phyloP scores from a whole-genome alignment of 768 basidiomycete genomes.

The Suillus sp. region DNA sequence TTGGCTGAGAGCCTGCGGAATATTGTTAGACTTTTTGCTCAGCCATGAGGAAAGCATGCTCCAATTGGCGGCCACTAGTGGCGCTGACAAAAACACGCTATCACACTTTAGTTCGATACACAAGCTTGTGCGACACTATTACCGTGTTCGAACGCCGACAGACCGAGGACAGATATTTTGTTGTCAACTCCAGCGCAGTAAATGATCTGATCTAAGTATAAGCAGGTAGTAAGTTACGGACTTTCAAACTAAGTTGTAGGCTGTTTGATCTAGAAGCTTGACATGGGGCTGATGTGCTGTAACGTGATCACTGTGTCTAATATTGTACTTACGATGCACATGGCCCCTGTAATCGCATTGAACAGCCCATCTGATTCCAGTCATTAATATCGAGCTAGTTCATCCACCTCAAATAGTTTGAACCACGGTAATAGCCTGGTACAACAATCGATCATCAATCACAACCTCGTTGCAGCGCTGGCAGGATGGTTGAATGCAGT shows the following conservation, averaged over 20 bases:
- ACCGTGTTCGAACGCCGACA: not conserved
- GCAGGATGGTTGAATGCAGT: not conserved
- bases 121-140: not conserved
- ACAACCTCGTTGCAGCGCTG: not conserved
- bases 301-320: not conserved
- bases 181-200: not conserved
- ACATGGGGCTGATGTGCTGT: not conserved
- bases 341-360: not conserved
- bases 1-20: slow-evolving; percentile 8
- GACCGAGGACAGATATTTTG: not conserved
- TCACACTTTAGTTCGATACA: not conserved
- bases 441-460: not conserved
- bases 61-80: not conserved
- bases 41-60: slow-evolving; percentile 34
- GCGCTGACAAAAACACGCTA: not conserved
- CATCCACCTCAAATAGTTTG: not conserved
- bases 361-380: not conserved
- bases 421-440: not conserved
- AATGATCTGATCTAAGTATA: not conserved
- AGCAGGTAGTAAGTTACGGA: not conserved
- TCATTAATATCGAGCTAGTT: not conserved
- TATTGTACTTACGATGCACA: not conserved
- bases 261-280: not conserved
- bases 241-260: not conserved
- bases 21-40: slow-evolving; percentile 29